Evolutionary conservation across 176 grass and related monocot genomes (phyloP).

Genomic region (Saccharum officinarum): DNA sequence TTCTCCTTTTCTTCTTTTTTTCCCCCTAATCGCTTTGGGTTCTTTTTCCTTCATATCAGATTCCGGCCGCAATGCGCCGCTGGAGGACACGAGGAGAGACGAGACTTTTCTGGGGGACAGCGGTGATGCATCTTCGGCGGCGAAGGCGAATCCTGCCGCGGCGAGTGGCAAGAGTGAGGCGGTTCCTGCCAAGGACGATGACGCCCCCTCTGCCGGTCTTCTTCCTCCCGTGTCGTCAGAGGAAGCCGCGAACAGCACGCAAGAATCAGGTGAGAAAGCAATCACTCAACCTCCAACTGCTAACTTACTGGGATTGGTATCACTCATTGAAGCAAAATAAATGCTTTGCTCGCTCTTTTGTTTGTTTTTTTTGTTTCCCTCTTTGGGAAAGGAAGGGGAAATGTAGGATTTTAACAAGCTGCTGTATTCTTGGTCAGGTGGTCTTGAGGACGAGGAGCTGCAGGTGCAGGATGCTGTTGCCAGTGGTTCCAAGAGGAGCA

Average conservation of each 20-base stretch:
- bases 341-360: not conserved
- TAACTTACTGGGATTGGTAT: not conserved
- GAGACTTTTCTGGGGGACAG: constrained; percentile 19
- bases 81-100: constrained; percentile 19
- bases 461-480: constrained; percentile 6
- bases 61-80: constrained; percentile 33
- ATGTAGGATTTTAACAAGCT: constrained; percentile 12
- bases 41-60: constrained; percentile 5
- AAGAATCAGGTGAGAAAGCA: constrained; percentile 25
- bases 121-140: not conserved
- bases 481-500: not conserved
- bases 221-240: constrained; percentile 29
- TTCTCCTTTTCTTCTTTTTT: too few species aligned
- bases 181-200: constrained; percentile 23
- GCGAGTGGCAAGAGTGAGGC: not conserved
- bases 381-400: not conserved
- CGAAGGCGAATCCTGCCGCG: not conserved
- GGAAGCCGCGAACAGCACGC: constrained; percentile 40
- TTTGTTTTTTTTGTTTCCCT: not conserved
- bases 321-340: not conserved
- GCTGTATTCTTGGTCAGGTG: constrained; percentile 23
- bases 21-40: not conserved
- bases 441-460: constrained; percentile 44
- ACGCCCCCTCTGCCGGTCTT: not conserved
- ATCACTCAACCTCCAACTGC: not conserved